A percentile compares a stretch with the other conserved stretches of the same genome.
These are phyloP conservation scores for Plantago ovata DNA, from an alignment of 257 asterid genomes.

Conservation along the genomic window DNA sequence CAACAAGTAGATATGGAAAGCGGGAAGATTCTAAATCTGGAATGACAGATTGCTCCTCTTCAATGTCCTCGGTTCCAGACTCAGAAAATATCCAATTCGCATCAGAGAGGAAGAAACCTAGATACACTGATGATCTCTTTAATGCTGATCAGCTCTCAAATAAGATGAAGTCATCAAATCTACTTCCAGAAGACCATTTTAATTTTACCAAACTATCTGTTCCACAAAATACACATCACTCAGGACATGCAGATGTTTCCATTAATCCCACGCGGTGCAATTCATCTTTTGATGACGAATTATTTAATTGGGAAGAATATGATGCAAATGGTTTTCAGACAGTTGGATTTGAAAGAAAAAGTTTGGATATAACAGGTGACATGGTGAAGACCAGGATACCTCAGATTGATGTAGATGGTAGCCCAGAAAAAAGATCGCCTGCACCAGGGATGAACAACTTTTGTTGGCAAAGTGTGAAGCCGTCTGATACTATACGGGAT, in stretches of 20 bases:
- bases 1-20: slow-evolving; percentile 69
- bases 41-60: slow-evolving; percentile 89
- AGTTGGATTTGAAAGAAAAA: slow-evolving; percentile 33
- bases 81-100: slow-evolving; percentile 43
- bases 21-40: slow-evolving; percentile 86
- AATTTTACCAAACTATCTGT: slow-evolving; percentile 38
- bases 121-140: slow-evolving; percentile 33
- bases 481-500: slow-evolving; percentile 35
- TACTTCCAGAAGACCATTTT: slow-evolving; percentile 35
- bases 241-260: slow-evolving; percentile 34
- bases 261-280: slow-evolving; percentile 36
- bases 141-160: slow-evolving; percentile 30
- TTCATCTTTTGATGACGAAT: slow-evolving; percentile 38
- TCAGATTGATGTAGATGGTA: slow-evolving; percentile 28
- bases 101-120: slow-evolving; percentile 49
- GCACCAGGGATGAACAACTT: slow-evolving; percentile 24
- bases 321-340: slow-evolving; percentile 18
- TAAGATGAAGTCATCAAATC: slow-evolving; percentile 36
- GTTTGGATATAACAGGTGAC: slow-evolving; percentile 33
- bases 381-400: slow-evolving; percentile 31
- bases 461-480: slow-evolving; percentile 29
- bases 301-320: slow-evolving; percentile 27
- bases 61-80: slow-evolving; percentile 63
- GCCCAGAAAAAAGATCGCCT: slow-evolving; percentile 40
- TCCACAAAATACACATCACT: slow-evolving; percentile 41